Base-by-base conservation (phyloP, 768 basidiomycete genomes). In the Multifurca ochricompacta region DNA sequence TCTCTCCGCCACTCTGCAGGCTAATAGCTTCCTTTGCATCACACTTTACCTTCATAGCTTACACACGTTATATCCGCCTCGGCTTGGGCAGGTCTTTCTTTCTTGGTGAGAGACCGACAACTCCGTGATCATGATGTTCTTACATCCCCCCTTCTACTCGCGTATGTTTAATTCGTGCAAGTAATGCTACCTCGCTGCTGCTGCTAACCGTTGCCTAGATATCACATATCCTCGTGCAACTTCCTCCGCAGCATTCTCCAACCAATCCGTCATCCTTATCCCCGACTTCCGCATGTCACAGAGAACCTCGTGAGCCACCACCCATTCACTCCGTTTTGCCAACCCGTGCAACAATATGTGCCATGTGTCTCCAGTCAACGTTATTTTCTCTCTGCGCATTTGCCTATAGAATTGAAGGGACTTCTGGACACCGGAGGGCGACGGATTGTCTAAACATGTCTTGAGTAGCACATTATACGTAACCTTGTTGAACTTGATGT, bases 381-480 rank as follows among this genome's bases (percentile, higher is more conserved):
- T 68, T 54, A 83, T 64, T 36, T 70, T 74, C 59, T 68, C 65
- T 61, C 66, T 64, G 59, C 67, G 69, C 83, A 91, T 86, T 60
- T 83, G 78, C 51, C 71, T 70, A 66, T 83, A 81, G 64, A 82
- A 79, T 49, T 62, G 65, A 59, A 89, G 66, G 16, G 81, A 87
- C 60, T 75, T 69, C 56, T 74, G 64, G 35, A 83, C 62, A 11
- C 82, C 82, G 31, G 76, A 70, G 9, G 74, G 67, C 9, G 70
- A 70, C 10, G 73, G 69, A 48, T 77, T 77, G 40, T 77, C 74
- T 60, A 91, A 68, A 56, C 79, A 80, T 8, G 83, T 80, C 51
- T 76, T 76, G 60, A 97, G 75, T 53, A 96, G 72, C 59, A 85
- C 78, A 66, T 95, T 85, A 70, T 89, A 93, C 6, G 82, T 80